Conservation (phyloP, 2,329 filamentous ascomycete species). For the Dactylonectria estremocensis region DNA sequence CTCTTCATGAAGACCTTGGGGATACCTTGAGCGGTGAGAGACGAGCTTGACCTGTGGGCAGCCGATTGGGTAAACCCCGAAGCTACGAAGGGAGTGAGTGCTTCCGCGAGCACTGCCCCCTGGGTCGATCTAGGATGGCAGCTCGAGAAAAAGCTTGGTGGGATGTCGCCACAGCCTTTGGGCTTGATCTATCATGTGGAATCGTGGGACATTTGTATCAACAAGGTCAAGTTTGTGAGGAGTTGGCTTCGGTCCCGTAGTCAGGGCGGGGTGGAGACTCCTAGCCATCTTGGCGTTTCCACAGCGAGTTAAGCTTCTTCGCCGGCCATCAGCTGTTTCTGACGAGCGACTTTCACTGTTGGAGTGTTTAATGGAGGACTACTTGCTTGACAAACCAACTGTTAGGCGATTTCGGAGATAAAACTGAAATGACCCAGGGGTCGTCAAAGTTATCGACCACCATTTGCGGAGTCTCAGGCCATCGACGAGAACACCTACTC, state of each 20-base stretch:
- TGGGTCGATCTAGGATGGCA: conserved; percentile 17
- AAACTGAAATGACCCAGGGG: conserved; percentile 11
- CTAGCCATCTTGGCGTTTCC: conserved; percentile 2
- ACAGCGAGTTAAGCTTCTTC: conserved; percentile 23
- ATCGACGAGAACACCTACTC: conserved; percentile 8
- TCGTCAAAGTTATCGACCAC: neutral
- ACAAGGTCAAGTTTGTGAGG: conserved; percentile 13
- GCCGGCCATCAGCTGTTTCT: neutral
- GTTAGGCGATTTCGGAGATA: conserved; percentile 1
- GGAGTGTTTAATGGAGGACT: neutral
- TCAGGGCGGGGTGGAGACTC: neutral
- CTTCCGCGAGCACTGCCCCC: conserved; percentile 26
- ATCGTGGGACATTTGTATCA: conserved; percentile 5
- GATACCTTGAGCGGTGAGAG: conserved; percentile 3
- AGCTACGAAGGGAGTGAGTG: neutral
- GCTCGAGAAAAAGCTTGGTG: conserved; percentile 8
- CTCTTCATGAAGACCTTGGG: conserved; percentile 6
- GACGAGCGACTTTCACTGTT: neutral
- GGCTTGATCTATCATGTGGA: conserved; percentile 4
- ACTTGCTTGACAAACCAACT: neutral
- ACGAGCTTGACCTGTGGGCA: neutral
- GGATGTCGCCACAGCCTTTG: neutral
- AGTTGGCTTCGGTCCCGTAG: conserved; percentile 11
- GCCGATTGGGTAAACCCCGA: neutral
- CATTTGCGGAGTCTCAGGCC: conserved; percentile 6